A percentile compares a stretch with the other conserved stretches of the same genome.
phyloP scores from a whole-genome alignment of 148 eudicot genomes.

The Rhododendron williamsianum region DNA sequence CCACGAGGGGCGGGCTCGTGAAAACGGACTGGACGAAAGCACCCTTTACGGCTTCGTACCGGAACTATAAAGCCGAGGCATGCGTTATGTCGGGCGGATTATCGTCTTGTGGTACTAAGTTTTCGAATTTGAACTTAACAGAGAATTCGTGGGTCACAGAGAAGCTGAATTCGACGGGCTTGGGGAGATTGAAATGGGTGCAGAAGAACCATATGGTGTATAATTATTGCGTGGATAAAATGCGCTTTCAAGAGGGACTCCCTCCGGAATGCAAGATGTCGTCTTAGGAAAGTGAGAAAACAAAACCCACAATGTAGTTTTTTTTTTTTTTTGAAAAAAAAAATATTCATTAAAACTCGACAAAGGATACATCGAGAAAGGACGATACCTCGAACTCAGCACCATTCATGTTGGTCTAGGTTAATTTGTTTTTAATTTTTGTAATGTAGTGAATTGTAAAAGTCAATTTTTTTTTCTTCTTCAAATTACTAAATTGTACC shows the following conservation, averaged over 20 bases:
- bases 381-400: no score
- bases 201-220: slow-evolving; percentile 21
- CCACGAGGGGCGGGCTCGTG: slow-evolving; percentile 20
- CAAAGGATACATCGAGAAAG: no score
- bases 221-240: slow-evolving; percentile 19
- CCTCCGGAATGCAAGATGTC: slow-evolving; percentile 18
- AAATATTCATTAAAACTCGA: no score
- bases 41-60: slow-evolving; percentile 17
- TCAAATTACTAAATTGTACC: not conserved
- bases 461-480: not conserved
- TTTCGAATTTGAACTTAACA: not conserved
- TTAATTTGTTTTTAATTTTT: not conserved
- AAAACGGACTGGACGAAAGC: slow-evolving; percentile 22
- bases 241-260: slow-evolving; percentile 22
- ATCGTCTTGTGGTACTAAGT: slow-evolving; percentile 7
- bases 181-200: slow-evolving; percentile 21
- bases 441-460: not conserved
- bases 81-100: slow-evolving; percentile 3
- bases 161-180: slow-evolving; percentile 6
- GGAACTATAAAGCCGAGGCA: slow-evolving; percentile 16
- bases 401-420: not conserved
- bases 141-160: slow-evolving; percentile 10
- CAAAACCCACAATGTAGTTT: not conserved
- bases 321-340: no score
- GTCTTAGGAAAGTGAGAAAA: not conserved